A percentile compares a stretch with the other conserved stretches of the same genome.
These are phyloP conservation scores for Edaphochlamys debaryana DNA, from an alignment of 139 green algal genomes.

Conservation along the genomic window DNA sequence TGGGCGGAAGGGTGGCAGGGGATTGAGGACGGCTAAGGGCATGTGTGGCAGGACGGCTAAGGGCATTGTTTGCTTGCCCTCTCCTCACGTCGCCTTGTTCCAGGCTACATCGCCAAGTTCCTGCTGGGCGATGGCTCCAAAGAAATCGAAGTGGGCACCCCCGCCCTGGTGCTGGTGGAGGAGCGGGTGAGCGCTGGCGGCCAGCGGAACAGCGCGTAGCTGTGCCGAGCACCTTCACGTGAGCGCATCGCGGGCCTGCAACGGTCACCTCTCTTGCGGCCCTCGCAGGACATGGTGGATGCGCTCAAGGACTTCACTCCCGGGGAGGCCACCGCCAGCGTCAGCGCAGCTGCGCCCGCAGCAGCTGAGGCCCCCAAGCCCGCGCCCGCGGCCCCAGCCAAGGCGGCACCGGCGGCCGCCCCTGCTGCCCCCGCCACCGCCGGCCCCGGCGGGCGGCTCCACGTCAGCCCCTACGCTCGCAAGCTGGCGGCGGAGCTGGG, in stretches of 20 bases:
- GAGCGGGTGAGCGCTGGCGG: constrained; percentile 60
- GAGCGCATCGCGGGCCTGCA: no score
- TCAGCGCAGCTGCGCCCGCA: constrained; percentile 18
- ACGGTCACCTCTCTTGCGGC: no score
- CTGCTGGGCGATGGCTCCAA: constrained; percentile 72
- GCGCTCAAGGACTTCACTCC: constrained; percentile 78
- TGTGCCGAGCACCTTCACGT: neutral
- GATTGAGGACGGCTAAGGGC: no score
- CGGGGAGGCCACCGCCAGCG: constrained; percentile 34
- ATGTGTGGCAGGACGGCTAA: no score
- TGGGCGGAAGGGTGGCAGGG: no score
- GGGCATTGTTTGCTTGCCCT: no score
- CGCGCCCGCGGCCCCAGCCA: constrained; percentile 17
- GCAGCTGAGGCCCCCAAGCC: neutral
- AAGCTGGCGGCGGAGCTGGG: constrained; percentile 81
- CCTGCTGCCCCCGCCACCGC: neutral
- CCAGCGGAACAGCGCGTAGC: neutral
- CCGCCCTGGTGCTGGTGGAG: constrained; percentile 80
- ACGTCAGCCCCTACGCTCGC: constrained; percentile 80
- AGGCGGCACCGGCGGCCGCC: neutral
- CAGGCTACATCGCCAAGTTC: constrained; percentile 84
- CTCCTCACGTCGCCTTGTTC: no score
- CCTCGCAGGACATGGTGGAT: constrained; percentile 56
- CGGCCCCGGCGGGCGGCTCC: constrained; percentile 65
- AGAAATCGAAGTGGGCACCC: constrained; percentile 80